phyloP scores from a whole-genome alignment of 345 rosid genomes.

The Lagerstroemia speciosa region DNA sequence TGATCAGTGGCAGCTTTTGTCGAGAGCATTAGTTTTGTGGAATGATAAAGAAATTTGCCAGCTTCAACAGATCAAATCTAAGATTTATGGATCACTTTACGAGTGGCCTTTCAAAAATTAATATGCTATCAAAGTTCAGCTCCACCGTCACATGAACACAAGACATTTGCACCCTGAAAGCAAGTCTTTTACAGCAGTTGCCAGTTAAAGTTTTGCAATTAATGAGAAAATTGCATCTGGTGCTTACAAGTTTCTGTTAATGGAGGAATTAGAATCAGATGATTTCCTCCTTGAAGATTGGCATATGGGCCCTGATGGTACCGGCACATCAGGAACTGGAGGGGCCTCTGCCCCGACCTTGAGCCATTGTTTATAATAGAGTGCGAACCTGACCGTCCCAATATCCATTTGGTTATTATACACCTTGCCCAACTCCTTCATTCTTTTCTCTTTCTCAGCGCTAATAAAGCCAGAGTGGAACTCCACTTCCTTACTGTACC shows the following conservation, averaged over 20 bases:
- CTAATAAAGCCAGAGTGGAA: constrained; percentile 16
- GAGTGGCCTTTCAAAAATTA: too few species aligned
- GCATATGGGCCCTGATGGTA: constrained; percentile 27
- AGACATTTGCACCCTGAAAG: too few species aligned
- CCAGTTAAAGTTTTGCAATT: background rate
- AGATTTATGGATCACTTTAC: too few species aligned
- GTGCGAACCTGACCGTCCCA: background rate
- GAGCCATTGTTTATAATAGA: background rate
- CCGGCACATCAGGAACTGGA: constrained; percentile 38
- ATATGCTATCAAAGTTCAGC: too few species aligned
- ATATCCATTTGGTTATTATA: constrained; percentile 11
- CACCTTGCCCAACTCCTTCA: constrained; percentile 29
- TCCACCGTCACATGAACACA: too few species aligned
- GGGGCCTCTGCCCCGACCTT: constrained; percentile 19
- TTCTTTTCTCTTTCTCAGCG: constrained; percentile 17
- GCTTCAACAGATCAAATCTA: too few species aligned
- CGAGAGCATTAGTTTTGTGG: background rate
- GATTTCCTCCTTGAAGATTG: constrained; percentile 33
- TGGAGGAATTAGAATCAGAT: constrained; percentile 37
- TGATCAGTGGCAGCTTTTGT: background rate
- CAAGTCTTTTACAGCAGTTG: background rate
- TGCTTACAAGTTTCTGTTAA: constrained; percentile 38
- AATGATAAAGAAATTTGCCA: too few species aligned
- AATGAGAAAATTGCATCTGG: background rate
- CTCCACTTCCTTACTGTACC: constrained; percentile 46